Evolutionary conservation across 306 rosid species (phyloP), one percentile per base, ranked within the genome.

Genomic region (Acacia crassicarpa): DNA sequence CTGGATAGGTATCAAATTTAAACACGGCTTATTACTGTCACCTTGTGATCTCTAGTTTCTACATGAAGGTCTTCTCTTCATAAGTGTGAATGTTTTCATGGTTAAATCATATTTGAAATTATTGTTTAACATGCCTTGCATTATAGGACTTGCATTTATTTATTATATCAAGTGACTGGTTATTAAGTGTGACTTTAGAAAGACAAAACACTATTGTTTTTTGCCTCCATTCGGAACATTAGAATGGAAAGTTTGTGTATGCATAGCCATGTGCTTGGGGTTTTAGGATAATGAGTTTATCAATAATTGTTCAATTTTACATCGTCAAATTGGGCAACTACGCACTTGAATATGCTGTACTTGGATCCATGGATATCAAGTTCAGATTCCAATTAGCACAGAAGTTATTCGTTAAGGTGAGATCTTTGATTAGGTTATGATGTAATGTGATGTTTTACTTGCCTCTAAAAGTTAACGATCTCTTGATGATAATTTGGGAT

Each of bases 1-100:
- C 71, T 62, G 59, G 72, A 78, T 68, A 20, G 74, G 81, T 67
- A 65, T 85, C 49, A 41, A 38, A 27, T 35, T 67, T 56, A 35
- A 17, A 23, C 62, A 66, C 38, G 30, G 74, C 69, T 78, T 49
- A 25, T 67, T 46, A 67, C 58, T 72, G 53, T 46, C 65, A 20
- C 51, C 74, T 72, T 81, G 53, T 66, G 59, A 81, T 67, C 44
- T 40, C 9, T 44, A 33, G 58, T 56, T 73, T 62, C 65, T 19
- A 25, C 46, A 27, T 45, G 17, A 45, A 77, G 78, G n/a, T 40
- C 12, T 66, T 75, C 51, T 51, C 69, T 72, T 40, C 75, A 44
- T 53, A 43, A 66, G 71, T 66, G 61, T 68, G 74, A 71, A 68
- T 73, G 68, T n/a, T 40, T 35, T 72, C 59, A 43, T 72, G 69